Conservation (phyloP, 179 eudicot genomes). For the Carnegiea gigantea region DNA sequence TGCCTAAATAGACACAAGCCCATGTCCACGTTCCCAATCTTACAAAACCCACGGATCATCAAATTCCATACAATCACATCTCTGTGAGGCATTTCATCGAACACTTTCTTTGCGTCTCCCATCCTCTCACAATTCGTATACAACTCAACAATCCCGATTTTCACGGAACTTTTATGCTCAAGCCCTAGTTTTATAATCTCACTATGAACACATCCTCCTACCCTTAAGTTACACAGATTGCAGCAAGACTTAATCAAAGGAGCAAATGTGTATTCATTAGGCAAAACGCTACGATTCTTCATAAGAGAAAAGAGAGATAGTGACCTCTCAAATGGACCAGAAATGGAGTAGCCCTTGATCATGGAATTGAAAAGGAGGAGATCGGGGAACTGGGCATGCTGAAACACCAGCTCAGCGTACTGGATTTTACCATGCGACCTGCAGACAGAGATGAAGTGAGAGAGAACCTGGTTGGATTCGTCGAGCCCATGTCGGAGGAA, state of each 20-base stretch:
- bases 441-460: slow-evolving; percentile 70
- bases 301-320: slow-evolving; percentile 39
- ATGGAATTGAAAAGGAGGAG: slow-evolving; percentile 58
- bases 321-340: slow-evolving; percentile 37
- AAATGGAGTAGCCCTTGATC: slow-evolving; percentile 57
- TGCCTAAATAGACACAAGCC: slow-evolving; percentile 48
- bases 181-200: slow-evolving; percentile 38
- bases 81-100: slow-evolving; percentile 62
- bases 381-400: slow-evolving; percentile 47
- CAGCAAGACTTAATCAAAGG: slow-evolving; percentile 63
- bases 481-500: slow-evolving; percentile 63
- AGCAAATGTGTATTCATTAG: slow-evolving; percentile 62
- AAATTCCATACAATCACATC: slow-evolving; percentile 69
- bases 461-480: slow-evolving; percentile 60
- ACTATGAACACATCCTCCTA: slow-evolving; percentile 46
- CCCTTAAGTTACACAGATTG: slow-evolving; percentile 32
- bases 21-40: slow-evolving; percentile 50
- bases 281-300: slow-evolving; percentile 50
- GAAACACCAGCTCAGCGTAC: slow-evolving; percentile 49
- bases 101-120: slow-evolving; percentile 59
- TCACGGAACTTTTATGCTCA: slow-evolving; percentile 32
- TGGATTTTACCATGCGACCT: slow-evolving; percentile 34
- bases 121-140: slow-evolving; percentile 42
- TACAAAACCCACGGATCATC: slow-evolving; percentile 66
- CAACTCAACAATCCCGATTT: slow-evolving; percentile 57